Percentiles rank a stretch among this genome's conserved stretches.
These are phyloP conservation scores for Rhododendron ferrugineum DNA, from an alignment of 148 eudicot species.

Conservation along the genomic window DNA sequence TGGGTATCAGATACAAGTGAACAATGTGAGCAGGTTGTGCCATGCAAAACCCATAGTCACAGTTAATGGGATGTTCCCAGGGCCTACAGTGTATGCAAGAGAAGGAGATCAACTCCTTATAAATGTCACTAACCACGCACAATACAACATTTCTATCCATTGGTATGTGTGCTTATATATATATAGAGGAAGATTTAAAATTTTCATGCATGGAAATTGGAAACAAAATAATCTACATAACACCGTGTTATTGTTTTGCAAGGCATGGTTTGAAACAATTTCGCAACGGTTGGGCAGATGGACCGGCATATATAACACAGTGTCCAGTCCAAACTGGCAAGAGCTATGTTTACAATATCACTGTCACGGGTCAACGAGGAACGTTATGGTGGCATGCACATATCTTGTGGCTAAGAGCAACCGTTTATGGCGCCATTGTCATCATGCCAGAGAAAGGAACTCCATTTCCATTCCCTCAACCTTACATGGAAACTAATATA, in stretches of 20 bases:
- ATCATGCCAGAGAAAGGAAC: slow-evolving; percentile 42
- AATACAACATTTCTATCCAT: slow-evolving; percentile 55
- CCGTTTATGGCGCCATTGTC: slow-evolving; percentile 51
- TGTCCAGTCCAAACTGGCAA: slow-evolving; percentile 45
- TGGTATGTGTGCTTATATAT: slow-evolving; percentile 28
- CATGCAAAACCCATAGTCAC: slow-evolving; percentile 67
- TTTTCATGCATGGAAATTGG: not conserved
- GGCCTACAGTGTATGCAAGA: slow-evolving; percentile 57
- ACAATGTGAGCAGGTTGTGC: slow-evolving; percentile 51
- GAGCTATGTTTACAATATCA: slow-evolving; percentile 39
- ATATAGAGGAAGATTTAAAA: not conserved
- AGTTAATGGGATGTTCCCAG: slow-evolving; percentile 68
- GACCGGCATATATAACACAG: slow-evolving; percentile 53
- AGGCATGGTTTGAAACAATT: slow-evolving; percentile 52
- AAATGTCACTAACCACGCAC: slow-evolving; percentile 59
- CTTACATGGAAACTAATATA: slow-evolving; percentile 34
- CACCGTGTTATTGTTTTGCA: not conserved
- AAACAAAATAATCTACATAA: not conserved
- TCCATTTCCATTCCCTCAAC: slow-evolving; percentile 50
- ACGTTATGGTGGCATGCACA: slow-evolving; percentile 66
- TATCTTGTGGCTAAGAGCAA: slow-evolving; percentile 51
- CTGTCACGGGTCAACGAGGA: slow-evolving; percentile 44
- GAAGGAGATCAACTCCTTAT: slow-evolving; percentile 60
- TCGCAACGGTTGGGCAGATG: slow-evolving; percentile 62
- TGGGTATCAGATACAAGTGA: slow-evolving; percentile 47